Conservation (phyloP, 2,329 filamentous ascomycete species). For the Paramyrothecium roridum region DNA sequence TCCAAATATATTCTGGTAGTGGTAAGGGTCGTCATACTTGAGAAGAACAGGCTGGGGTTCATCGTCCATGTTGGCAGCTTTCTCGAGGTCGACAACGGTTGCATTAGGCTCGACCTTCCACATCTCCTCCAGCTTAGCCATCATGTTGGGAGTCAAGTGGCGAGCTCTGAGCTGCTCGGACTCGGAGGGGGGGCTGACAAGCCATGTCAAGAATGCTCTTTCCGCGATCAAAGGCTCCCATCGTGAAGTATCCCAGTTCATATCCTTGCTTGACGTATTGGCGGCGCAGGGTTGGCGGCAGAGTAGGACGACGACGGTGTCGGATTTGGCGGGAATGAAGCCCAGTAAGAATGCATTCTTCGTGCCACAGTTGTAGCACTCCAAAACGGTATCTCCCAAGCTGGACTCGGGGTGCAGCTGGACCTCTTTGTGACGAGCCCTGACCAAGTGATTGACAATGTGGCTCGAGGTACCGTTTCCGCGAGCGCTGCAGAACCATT, state of each 20-base stretch:
- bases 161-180: conserved; percentile 94
- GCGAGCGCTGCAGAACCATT: conserved; percentile 98
- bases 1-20: conserved; percentile 98
- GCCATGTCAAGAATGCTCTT: conserved; percentile 90
- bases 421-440: conserved; percentile 97
- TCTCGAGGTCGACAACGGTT: conserved; percentile 88
- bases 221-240: conserved; percentile 99
- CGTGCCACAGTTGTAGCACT: conserved; percentile 99
- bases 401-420: conserved; percentile 92
- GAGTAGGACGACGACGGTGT: conserved; percentile 93
- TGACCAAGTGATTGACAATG: conserved; percentile 96
- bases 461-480: conserved; percentile 96
- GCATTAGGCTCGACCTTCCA: conserved; percentile 95
- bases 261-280: conserved; percentile 94
- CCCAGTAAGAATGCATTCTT: conserved; percentile 98
- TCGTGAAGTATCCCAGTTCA: conserved; percentile 98
- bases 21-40: conserved; percentile 94
- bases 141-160: conserved; percentile 89
- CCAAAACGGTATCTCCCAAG: conserved; percentile 90
- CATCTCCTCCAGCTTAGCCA: conserved; percentile 93
- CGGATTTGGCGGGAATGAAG: conserved; percentile 97
- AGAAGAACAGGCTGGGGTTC: conserved; percentile 90
- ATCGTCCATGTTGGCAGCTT: conserved; percentile 87
- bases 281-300: conserved; percentile 96
- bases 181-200: conserved; percentile 84